These are phyloP conservation scores for Alternaria tenuissima DNA, from an alignment of 2,329 filamentous ascomycete genomes.

Conservation along the genomic window DNA sequence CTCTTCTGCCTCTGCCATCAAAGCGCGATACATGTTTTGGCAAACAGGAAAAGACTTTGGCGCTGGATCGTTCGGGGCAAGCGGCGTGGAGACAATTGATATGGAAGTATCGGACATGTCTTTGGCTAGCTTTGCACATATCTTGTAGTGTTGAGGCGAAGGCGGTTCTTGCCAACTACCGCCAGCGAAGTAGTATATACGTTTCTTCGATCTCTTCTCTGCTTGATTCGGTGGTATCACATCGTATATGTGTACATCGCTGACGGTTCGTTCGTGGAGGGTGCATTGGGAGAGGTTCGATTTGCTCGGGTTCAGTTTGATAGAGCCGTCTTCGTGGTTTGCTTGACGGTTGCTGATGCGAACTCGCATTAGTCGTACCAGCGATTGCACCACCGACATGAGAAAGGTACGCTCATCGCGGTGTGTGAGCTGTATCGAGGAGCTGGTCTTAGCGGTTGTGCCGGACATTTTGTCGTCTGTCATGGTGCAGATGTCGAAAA, in stretches of 20 bases:
- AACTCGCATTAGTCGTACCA: conserved; percentile 50
- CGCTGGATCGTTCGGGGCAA: conserved; percentile 63
- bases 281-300: conserved; percentile 45
- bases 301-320: conserved; percentile 48
- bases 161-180: conserved; percentile 65
- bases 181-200: conserved; percentile 64
- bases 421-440: conserved; percentile 45
- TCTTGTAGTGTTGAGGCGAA: conserved; percentile 61
- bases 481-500: conserved; percentile 1
- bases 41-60: conserved; percentile 59
- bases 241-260: conserved; percentile 59
- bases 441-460: conserved; percentile 3
- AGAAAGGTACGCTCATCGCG: conserved; percentile 52
- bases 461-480: not conserved
- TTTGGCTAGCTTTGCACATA: conserved; percentile 57
- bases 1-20: conserved; percentile 52
- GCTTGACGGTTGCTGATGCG: conserved; percentile 42
- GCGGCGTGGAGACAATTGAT: conserved; percentile 61
- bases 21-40: conserved; percentile 53
- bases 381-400: conserved; percentile 50
- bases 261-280: conserved; percentile 52
- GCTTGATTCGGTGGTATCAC: conserved; percentile 36
- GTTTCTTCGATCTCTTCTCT: conserved; percentile 30
- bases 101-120: conserved; percentile 54
- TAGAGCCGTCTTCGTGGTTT: conserved; percentile 53